phyloP scores from a whole-genome alignment of 768 basidiomycete genomes.

The Psilocybe azurescens region DNA sequence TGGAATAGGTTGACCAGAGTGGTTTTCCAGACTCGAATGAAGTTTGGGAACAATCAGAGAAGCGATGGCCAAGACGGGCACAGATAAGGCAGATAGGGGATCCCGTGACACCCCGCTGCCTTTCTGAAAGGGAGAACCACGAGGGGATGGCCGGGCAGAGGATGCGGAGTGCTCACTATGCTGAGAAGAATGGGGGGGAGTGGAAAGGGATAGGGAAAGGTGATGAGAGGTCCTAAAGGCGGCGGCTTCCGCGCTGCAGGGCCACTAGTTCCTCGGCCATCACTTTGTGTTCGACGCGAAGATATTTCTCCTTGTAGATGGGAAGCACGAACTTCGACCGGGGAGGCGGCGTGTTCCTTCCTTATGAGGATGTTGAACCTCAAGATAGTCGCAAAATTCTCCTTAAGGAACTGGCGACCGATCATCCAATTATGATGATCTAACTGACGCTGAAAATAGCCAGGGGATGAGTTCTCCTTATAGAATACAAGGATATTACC shows the following conservation, averaged over 20 bases:
- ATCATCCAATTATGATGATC: constrained; percentile 10
- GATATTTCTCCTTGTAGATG: background rate
- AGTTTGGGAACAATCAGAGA: constrained; percentile 12
- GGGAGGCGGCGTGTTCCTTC: constrained; percentile 6
- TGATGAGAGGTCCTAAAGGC: too few relatives aligned
- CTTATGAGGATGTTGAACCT: constrained; percentile 17
- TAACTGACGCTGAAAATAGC: background rate
- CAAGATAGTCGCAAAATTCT: constrained; percentile 19
- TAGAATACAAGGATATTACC: constrained; percentile 11
- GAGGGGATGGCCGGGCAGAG: background rate
- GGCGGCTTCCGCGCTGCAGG: too few relatives aligned
- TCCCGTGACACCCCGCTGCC: constrained; percentile 1
- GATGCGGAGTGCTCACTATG: background rate
- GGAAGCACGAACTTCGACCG: background rate
- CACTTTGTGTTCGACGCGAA: background rate
- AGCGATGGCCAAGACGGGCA: constrained; percentile 12
- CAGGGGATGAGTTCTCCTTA: background rate
- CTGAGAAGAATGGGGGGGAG: too few relatives aligned
- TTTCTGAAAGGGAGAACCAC: constrained; percentile 14
- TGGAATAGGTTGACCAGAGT: background rate
- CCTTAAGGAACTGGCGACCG: constrained; percentile 11
- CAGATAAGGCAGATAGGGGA: constrained; percentile 25
- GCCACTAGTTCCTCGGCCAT: background rate
- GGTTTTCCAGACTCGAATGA: constrained; percentile 11
- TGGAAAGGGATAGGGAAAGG: background rate